phyloP scores from a whole-genome alignment of 2,329 filamentous ascomycete genomes.

The Ophiosphaerella herpotricha region DNA sequence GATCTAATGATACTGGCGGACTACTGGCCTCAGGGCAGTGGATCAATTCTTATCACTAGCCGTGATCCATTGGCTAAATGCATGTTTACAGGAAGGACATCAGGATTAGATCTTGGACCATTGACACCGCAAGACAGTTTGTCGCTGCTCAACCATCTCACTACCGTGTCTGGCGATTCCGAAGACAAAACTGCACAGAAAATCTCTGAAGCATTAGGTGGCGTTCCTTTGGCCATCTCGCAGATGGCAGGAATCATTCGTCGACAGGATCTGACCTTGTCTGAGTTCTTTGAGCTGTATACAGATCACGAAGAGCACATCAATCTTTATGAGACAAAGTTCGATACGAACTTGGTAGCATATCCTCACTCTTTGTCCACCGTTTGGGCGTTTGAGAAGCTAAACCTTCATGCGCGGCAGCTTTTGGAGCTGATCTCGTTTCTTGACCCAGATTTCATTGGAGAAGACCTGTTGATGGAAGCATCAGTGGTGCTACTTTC shows the following conservation, averaged over 20 bases:
- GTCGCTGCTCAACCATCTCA: constrained; percentile 6
- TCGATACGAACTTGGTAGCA: background rate
- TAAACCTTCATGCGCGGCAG: constrained; percentile 5
- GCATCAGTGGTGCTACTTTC: constrained; percentile 5
- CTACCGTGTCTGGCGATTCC: background rate
- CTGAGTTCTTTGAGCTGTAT: constrained; percentile 12
- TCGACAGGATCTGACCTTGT: constrained; percentile 7
- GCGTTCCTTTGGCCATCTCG: constrained; percentile 21
- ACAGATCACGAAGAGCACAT: constrained; percentile 6
- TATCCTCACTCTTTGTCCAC: constrained; percentile 7
- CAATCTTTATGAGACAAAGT: constrained; percentile 6
- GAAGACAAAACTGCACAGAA: constrained; percentile 1
- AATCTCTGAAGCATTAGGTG: constrained; percentile 11
- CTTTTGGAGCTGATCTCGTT: constrained; percentile 8
- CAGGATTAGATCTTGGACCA: constrained; percentile 8
- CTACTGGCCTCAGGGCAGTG: constrained; percentile 15
- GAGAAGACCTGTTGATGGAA: constrained; percentile 8
- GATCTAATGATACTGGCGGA: constrained; percentile 8
- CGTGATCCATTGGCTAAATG: background rate
- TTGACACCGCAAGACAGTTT: constrained; percentile 6
- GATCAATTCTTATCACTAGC: background rate
- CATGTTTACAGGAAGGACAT: background rate
- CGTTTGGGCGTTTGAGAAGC: constrained; percentile 9
- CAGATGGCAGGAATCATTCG: constrained; percentile 24
- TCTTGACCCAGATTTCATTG: constrained; percentile 8